Evolutionary conservation across 2,329 filamentous ascomycete genomes (phyloP), one percentile per base, ranked within the genome.

Genomic region (Colletotrichum euphorbiae): DNA sequence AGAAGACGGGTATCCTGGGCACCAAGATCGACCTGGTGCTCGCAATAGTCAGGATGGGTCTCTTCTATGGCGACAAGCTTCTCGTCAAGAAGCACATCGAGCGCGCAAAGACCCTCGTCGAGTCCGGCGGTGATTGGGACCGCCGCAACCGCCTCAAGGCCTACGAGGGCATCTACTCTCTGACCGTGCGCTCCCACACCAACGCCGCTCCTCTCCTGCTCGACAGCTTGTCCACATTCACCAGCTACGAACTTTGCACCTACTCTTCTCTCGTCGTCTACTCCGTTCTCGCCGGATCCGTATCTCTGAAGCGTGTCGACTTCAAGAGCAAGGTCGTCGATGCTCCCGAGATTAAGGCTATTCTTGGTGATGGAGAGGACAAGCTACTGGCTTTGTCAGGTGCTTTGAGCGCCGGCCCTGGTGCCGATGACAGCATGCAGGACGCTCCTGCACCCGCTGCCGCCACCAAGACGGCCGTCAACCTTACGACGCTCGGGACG

Each of bases 241-340:
- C 96, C 70, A 98, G 94, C 79, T 98, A 98, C 83, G 96, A 99
- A 81, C 89, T 99, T 56, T 99, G 96, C 89, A 95, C 91, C 72
- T 99, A 99, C 84, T 97, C 94, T 67, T 92, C 89, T 69, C 89
- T 99, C 24, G 96, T 99, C 58, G 90, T 98, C 65, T 99, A 98
- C 83, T 94, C 96, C 1, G 95, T 98, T 21, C 90, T 99, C 38
- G 94, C 96, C 40, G 96, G 96, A 67, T 97, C 94, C 6, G 91
- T 98, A 24, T 96, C 95, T 51, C 88, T 99, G 64, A 97, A 98
- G 84, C 92, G 96, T 55, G 93, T 98, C 38, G 96, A 99, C 80
- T 99, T 99, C 88, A 99, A 99, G 86, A 93, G 93, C 72, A 98
- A 98, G 85, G 96, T 99, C 28, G 95, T 99, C 45, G 96, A 99